Base-by-base conservation (phyloP, 805 yeast genomes). In the Wickerhamomyces ciferrii region DNA sequence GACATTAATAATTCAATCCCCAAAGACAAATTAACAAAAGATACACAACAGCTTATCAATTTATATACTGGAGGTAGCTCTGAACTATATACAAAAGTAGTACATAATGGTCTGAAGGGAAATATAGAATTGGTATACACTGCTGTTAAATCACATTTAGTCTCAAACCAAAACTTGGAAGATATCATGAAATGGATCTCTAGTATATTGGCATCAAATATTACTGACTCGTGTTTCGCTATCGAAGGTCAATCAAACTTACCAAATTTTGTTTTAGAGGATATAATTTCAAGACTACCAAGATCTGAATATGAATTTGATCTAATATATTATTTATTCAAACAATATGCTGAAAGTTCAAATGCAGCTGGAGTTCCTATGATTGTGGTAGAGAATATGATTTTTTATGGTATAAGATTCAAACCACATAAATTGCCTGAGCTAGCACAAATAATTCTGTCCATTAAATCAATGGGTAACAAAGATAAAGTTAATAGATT, bases 181-280 rank as follows among this genome's bases (percentile, higher is more conserved):
- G 56, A 53, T 8, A 17, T 57, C 5, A 29, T 44, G 17, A 24
- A 14, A 7, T 52, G 53, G 55, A 45, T 55, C 3, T 44, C 48
- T 7, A 66, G 73, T 5, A 50, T 72, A 0, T 39, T 52, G 4
- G 56, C 76, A 0, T 51, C 63, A 0, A 55, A 51, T 36, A 59
- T 74, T 11, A 50, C 59, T 7, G 56, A 53, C 2, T 66, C 74
- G 4, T 72, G 76, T 46, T 35, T 48, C 2, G 48, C 65, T 2
- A 53, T 75, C 10, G 42, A 63, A 0, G 61, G 65, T 17, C 48
- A 59, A 10, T 44, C 58, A 1, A 50, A 56, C 2, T 60, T 72
- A 15, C 79, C 80, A 0, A 53, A 67, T 1, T 71, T 68, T 53
- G 62, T 75, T 1, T 41, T 63, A 1, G 57, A 63, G 1, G 77